phyloP scores from a whole-genome alignment of 441 rosid genomes.

The Populus hybrid region DNA sequence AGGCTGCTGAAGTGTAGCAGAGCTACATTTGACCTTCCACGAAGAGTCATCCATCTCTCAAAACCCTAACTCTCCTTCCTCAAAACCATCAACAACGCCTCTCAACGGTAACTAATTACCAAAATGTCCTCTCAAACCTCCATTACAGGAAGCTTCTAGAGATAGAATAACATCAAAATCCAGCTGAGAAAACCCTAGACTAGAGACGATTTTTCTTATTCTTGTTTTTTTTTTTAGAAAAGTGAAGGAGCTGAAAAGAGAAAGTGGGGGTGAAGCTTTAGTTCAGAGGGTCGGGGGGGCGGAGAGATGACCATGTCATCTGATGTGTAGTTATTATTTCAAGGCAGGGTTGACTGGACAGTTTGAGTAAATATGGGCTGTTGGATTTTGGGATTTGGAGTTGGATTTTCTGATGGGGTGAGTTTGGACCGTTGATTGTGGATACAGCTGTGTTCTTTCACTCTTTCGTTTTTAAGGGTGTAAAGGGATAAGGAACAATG shows the following conservation, averaged over 20 bases:
- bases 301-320: slow-evolving; percentile 17
- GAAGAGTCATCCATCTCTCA: slow-evolving; percentile 13
- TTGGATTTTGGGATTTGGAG: slow-evolving; percentile 6
- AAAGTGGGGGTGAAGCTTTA: neutral
- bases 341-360: slow-evolving; percentile 28
- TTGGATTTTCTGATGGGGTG: neutral
- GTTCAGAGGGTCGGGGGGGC: neutral
- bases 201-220: neutral
- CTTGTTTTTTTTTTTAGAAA: neutral
- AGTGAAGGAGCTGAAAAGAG: neutral
- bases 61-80: slow-evolving; percentile 30
- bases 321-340: slow-evolving; percentile 16
- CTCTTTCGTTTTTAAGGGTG: neutral
- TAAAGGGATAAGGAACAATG: neutral
- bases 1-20: slow-evolving; percentile 25
- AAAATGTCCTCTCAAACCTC: neutral
- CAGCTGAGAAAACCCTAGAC: neutral
- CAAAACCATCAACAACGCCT: slow-evolving; percentile 6
- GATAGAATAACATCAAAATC: neutral
- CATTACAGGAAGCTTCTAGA: neutral
- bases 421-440: slow-evolving; percentile 28
- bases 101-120: neutral
- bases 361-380: slow-evolving; percentile 6
- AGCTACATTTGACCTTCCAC: slow-evolving; percentile 39
- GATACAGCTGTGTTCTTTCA: slow-evolving; percentile 20